Evolutionary conservation across 2,329 filamentous ascomycete genomes (phyloP), one percentile per base, ranked within the genome.

Genomic region (Sclerotinia nivalis): DNA sequence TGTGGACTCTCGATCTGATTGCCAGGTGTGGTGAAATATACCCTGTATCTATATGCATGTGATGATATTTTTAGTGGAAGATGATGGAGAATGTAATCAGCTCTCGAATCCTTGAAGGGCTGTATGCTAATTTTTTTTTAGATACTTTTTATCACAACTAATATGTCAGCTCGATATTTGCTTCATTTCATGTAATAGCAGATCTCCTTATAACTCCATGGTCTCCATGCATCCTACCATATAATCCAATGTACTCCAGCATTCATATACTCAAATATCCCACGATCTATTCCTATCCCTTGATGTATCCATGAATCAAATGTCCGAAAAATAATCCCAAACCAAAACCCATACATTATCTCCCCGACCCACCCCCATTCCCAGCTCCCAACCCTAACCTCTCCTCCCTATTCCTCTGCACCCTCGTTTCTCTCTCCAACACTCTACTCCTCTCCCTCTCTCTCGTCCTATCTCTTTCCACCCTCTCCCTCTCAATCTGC

Each of bases 391-490:
- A 66, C 8, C 80, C 79, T 43, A 81, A 73, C 70, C 80, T 77
- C 72, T 81, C 80, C 45, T 80, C 80, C 69, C 79, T 56, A 49
- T 50, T 69, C 67, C 47, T 77, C 25, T 76, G 76, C 71, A 76
- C 77, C 56, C 74, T 74, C 66, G 70, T 73, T 40, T 59, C 73
- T 75, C 40, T 72, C 72, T 52, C 70, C 71, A 60, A 71, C 71
- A 37, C 70, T 70, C 10, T 69, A 69, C 43, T 71, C 34, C n/a
- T 71, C 68, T 61, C 72, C 69, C 66, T 75, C 59, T 61, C 74
- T 72, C 61, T 74, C 72, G 65, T 71, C 73, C 60, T 74, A 28
- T 47, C 40, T 15, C 47, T 60, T 31, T 45, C 37, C 12, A 34
- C 61, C 18, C 68, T 28, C 9, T 43, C 54, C 31, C 68, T 70